Evolutionary conservation across 441 rosid genomes (phyloP).

Genomic region (Pelargonium australe): DNA sequence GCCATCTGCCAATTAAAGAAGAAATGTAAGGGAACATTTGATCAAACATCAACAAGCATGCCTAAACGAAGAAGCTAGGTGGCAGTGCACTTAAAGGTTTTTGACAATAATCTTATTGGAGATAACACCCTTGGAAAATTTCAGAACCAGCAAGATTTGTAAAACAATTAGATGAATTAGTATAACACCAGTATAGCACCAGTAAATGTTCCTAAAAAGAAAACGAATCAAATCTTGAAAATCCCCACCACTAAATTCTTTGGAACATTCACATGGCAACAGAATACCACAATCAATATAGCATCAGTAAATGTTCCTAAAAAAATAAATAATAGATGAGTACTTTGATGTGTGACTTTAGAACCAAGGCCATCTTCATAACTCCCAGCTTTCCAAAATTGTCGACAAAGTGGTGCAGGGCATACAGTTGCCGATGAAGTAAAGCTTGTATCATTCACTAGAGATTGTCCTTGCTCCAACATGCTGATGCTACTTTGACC

Average conservation of each 20-base stretch:
- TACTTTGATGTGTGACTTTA: slow-evolving; percentile 58
- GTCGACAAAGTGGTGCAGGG: slow-evolving; percentile 75
- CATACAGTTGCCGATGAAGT: slow-evolving; percentile 48
- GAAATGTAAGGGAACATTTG: slow-evolving; percentile 2
- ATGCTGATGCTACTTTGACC: slow-evolving; percentile 50
- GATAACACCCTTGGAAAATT: too few relatives aligned
- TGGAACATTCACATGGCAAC: too few relatives aligned
- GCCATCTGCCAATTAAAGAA: slow-evolving; percentile 39
- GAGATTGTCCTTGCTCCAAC: slow-evolving; percentile 67
- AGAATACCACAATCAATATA: too few relatives aligned
- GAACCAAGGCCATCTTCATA: slow-evolving; percentile 44
- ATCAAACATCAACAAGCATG: slow-evolving; percentile 13
- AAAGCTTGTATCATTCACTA: slow-evolving; percentile 57
- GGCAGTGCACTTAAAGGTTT: background rate
- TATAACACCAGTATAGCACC: too few relatives aligned
- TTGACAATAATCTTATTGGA: background rate
- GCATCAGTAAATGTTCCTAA: too few relatives aligned
- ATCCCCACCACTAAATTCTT: too few relatives aligned
- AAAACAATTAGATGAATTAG: too few relatives aligned
- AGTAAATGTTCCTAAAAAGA: too few relatives aligned
- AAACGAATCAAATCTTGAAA: too few relatives aligned
- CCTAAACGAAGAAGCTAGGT: slow-evolving; percentile 2
- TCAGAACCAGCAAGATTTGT: too few relatives aligned
- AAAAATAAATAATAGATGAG: slow-evolving; percentile 18
- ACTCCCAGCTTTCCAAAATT: slow-evolving; percentile 89